phyloP scores from a whole-genome alignment of 2,329 filamentous ascomycete genomes.

The Neurospora sp. region DNA sequence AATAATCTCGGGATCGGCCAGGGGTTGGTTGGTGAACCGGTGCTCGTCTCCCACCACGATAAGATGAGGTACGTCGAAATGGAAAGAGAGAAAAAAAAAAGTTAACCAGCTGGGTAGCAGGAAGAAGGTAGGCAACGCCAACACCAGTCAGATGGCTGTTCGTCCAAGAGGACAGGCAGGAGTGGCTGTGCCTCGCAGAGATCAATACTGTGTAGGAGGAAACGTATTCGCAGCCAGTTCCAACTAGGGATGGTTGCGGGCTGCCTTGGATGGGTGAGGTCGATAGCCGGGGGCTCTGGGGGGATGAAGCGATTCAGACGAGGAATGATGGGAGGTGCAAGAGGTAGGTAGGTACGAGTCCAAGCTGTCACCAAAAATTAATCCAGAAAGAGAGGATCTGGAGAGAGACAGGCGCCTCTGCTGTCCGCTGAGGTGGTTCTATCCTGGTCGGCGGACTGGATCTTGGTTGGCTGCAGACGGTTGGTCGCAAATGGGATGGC shows the following conservation, averaged over 20 bases:
- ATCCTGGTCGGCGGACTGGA: background rate
- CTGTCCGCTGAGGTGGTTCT: background rate
- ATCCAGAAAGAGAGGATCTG: slow-evolving; percentile 2
- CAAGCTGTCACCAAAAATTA: slow-evolving; percentile 2
- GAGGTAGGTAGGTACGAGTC: background rate
- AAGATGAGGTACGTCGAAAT: slow-evolving; percentile 5
- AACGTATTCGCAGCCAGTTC: background rate
- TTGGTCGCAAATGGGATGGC: background rate
- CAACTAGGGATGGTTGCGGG: slow-evolving; percentile 2
- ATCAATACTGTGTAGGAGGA: background rate
- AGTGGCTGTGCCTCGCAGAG: slow-evolving; percentile 14
- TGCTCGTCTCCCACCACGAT: slow-evolving; percentile 14
- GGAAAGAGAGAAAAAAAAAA: slow-evolving; percentile 1
- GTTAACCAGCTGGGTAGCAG: slow-evolving; percentile 5
- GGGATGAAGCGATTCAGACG: slow-evolving; percentile 2
- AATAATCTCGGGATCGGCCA: slow-evolving; percentile 19
- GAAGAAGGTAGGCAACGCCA: slow-evolving; percentile 5
- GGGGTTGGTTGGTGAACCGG: slow-evolving; percentile 11
- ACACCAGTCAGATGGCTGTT: slow-evolving; percentile 8
- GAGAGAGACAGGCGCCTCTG: slow-evolving; percentile 2
- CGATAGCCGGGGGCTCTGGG: background rate
- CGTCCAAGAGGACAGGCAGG: slow-evolving; percentile 8
- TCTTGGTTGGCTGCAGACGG: background rate
- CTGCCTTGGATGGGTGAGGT: background rate
- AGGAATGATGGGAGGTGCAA: slow-evolving; percentile 2